phyloP scores from a whole-genome alignment of 352 stramenopile species.

The Elongisporangium anandrum region DNA sequence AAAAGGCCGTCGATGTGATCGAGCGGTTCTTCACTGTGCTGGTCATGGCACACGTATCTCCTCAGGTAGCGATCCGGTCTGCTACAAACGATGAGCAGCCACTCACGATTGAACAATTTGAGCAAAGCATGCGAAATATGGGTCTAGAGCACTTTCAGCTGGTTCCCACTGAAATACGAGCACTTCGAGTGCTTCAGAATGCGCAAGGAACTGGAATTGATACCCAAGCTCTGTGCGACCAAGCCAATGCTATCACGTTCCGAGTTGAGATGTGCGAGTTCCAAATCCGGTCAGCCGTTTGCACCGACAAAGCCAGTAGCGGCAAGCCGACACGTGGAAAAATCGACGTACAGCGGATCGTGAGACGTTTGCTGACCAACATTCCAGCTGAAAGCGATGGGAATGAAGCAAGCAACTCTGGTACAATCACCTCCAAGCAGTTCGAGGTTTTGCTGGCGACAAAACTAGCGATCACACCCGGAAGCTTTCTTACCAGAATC shows the following conservation, averaged over 20 bases:
- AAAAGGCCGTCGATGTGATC: constrained; percentile 8
- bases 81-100: not conserved
- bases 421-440: constrained; percentile 7
- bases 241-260: constrained; percentile 24
- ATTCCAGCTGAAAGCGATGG: constrained; percentile 2
- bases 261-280: constrained; percentile 43
- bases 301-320: constrained; percentile 5
- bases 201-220: constrained; percentile 1
- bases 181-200: constrained; percentile 1
- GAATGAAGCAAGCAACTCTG: no score
- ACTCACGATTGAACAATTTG: constrained; percentile 2
- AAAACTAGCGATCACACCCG: constrained; percentile 24
- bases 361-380: constrained; percentile 14
- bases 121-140: constrained; percentile 4
- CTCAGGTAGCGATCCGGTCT: constrained; percentile 9
- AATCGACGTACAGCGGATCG: constrained; percentile 22
- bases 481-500: constrained; percentile 18
- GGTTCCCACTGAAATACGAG: constrained; percentile 9
- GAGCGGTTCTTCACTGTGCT: constrained; percentile 23
- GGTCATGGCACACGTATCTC: constrained; percentile 13
- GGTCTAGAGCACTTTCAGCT: constrained; percentile 3
- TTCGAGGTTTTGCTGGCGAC: constrained; percentile 26
- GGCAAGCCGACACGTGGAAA: constrained; percentile 15
- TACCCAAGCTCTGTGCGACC: constrained; percentile 10
- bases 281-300: constrained; percentile 30